Conservation (phyloP, 2,329 filamentous ascomycete genomes). For the Colletotrichum phormii region DNA sequence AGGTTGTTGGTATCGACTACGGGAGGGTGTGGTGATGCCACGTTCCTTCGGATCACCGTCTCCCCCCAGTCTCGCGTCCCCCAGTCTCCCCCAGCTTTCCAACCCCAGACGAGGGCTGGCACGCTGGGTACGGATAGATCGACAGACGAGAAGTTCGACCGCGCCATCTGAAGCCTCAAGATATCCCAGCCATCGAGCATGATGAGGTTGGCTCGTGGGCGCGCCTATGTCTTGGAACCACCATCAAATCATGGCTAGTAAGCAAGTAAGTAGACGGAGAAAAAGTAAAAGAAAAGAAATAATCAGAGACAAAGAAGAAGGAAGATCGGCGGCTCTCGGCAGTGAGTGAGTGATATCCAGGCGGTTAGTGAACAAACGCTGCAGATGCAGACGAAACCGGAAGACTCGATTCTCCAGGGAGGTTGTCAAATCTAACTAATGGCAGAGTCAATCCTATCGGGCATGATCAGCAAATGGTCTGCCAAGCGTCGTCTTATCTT, state of each 20-base stretch:
- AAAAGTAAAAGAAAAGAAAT: background rate
- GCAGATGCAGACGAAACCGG: background rate
- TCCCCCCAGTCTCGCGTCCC: background rate
- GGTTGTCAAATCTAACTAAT: background rate
- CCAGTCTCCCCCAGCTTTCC: background rate
- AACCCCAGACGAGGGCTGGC: conserved; percentile 12
- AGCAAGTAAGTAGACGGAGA: background rate
- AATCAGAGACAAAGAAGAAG: conserved; percentile 7
- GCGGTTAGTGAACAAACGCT: conserved; percentile 1
- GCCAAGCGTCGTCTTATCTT: background rate
- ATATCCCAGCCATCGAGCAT: background rate
- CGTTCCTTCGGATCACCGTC: conserved; percentile 2
- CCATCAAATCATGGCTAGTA: background rate
- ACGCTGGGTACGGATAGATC: background rate
- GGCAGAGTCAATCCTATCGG: background rate
- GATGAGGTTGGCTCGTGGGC: background rate
- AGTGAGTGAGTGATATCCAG: background rate
- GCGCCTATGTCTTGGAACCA: conserved; percentile 10
- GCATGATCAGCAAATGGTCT: background rate
- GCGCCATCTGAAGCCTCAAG: background rate
- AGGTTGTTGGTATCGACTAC: background rate
- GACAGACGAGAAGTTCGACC: background rate
- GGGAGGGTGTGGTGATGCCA: conserved; percentile 3
- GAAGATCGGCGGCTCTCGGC: background rate
- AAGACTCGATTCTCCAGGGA: background rate